phyloP scores from a whole-genome alignment of 352 stramenopile genomes.

The Pythium aristosporum region DNA sequence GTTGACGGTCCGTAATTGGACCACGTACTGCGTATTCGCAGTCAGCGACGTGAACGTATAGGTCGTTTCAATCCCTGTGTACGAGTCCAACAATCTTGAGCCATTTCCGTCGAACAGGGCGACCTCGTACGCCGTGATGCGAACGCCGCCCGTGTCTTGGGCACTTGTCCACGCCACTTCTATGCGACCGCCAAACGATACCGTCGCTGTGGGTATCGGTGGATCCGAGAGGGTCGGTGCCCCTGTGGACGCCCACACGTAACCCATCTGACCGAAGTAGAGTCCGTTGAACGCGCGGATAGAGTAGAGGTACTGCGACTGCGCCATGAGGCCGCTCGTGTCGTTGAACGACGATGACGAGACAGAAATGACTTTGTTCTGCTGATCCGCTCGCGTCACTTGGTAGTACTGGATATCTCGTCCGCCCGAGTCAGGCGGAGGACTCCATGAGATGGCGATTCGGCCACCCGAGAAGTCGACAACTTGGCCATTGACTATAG shows the following conservation, averaged over 20 bases:
- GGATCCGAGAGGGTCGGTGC: slow-evolving; percentile 31
- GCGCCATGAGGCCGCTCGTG: slow-evolving; percentile 28
- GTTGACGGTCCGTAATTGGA: slow-evolving; percentile 12
- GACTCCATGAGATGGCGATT: slow-evolving; percentile 41
- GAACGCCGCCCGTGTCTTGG: slow-evolving; percentile 44
- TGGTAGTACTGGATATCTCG: slow-evolving; percentile 42
- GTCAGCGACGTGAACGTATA: slow-evolving; percentile 10
- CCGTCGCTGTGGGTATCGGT: slow-evolving; percentile 19
- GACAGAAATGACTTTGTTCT: slow-evolving; percentile 6
- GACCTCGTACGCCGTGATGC: slow-evolving; percentile 32
- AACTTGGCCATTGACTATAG: slow-evolving; percentile 24
- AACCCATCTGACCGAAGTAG: slow-evolving; percentile 17
- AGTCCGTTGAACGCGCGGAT: slow-evolving; percentile 50
- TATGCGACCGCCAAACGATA: slow-evolving; percentile 43
- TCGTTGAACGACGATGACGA: slow-evolving; percentile 33
- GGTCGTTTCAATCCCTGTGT: not conserved
- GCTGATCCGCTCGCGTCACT: slow-evolving; percentile 28
- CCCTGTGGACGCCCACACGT: slow-evolving; percentile 20
- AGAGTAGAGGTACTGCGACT: slow-evolving; percentile 37
- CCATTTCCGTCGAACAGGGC: slow-evolving; percentile 6
- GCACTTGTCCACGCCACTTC: slow-evolving; percentile 39
- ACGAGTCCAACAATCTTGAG: not conserved
- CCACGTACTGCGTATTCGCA: slow-evolving; percentile 20
- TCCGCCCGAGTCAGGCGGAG: slow-evolving; percentile 47
- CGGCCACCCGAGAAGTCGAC: slow-evolving; percentile 26